Conservation (phyloP, 1,284 basidiomycete species). For the Boletus mariae region DNA sequence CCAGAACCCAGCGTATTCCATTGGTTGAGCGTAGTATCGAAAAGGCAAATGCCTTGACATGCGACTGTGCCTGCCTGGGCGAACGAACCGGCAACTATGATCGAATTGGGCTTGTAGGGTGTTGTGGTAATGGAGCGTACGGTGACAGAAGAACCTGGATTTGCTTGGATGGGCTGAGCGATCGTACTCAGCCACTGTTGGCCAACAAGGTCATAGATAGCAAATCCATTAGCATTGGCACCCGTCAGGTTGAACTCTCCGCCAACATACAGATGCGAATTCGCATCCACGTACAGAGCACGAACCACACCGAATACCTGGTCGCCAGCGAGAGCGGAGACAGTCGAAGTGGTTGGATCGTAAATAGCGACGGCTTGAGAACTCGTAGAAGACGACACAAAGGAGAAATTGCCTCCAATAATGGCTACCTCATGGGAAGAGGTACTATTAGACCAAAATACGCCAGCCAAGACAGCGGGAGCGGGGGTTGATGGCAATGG, state of each 20-base stretch:
- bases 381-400: conserved; percentile 42
- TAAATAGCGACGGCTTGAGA: conserved; percentile 74
- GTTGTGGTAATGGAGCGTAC: conserved; percentile 76
- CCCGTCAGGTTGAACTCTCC: conserved; percentile 69
- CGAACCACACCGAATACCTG: conserved; percentile 72
- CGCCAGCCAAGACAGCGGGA: conserved; percentile 81
- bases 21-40: conserved; percentile 63
- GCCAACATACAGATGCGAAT: conserved; percentile 71
- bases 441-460: conserved; percentile 85
- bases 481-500: conserved; percentile 53
- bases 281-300: conserved; percentile 60
- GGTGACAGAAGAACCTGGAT: conserved; percentile 53
- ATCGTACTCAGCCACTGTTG: conserved; percentile 57
- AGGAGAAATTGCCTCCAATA: conserved; percentile 89
- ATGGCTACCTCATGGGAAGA: conserved; percentile 66
- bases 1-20: conserved; percentile 85
- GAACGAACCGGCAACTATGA: conserved; percentile 88
- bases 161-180: conserved; percentile 56
- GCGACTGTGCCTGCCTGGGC: conserved; percentile 69
- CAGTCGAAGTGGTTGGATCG: conserved; percentile 47
- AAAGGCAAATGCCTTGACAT: conserved; percentile 81
- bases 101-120: conserved; percentile 53
- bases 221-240: conserved; percentile 59
- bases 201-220: conserved; percentile 69
- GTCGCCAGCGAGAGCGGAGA: conserved; percentile 58